phyloP scores from a whole-genome alignment of 177 flowering plant species.

The Vitis hybrid region DNA sequence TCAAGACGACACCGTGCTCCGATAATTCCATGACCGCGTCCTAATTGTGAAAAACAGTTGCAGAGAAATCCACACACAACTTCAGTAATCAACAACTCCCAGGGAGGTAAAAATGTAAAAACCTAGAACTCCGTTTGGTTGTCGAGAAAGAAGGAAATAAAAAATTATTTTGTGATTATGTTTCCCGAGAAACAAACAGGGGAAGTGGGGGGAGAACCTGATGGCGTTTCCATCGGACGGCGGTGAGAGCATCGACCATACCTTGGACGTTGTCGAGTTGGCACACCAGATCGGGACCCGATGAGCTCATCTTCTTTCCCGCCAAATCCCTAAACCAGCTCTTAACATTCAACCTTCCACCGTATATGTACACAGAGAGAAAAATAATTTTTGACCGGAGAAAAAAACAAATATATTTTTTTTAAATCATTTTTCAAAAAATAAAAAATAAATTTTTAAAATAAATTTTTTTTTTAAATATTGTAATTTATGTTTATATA shows the following conservation, averaged over 20 bases:
- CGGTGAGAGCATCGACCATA: constrained; percentile 81
- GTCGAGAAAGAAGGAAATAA: not conserved
- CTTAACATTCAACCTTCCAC: no score
- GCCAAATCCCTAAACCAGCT: constrained; percentile 23
- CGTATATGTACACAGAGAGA: no score
- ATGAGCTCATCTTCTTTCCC: constrained; percentile 53
- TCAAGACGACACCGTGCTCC: constrained; percentile 86
- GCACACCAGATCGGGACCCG: constrained; percentile 70
- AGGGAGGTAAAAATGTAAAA: not conserved
- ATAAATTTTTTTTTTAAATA: no score
- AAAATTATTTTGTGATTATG: not conserved
- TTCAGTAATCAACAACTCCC: no score
- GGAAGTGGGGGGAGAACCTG: constrained; percentile 46
- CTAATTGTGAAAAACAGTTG: constrained; percentile 25
- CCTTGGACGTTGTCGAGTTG: constrained; percentile 83
- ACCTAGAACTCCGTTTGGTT: not conserved
- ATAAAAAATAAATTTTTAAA: no score
- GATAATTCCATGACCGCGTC: constrained; percentile 85
- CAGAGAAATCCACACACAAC: not conserved
- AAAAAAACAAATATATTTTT: no score
- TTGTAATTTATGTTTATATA: no score
- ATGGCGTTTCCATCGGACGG: constrained; percentile 90
- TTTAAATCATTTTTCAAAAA: no score
- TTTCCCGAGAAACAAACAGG: not conserved
- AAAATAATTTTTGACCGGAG: no score